Conservation (phyloP, 164 flowering plant species). For the Umbilicus rupestris region DNA sequence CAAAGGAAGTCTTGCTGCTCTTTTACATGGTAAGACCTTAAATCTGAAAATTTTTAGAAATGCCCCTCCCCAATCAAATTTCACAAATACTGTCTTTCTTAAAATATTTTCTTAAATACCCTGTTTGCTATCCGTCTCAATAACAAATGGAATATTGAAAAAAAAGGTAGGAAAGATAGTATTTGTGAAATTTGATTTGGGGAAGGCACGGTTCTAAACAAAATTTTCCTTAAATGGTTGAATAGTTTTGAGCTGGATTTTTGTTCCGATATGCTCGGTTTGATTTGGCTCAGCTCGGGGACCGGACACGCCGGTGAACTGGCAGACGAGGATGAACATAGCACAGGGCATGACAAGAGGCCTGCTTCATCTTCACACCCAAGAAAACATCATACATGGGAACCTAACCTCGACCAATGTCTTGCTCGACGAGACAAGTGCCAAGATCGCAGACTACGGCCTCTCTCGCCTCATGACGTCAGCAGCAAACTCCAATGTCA, state of each 20-base stretch:
- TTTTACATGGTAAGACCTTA: constrained; percentile 18
- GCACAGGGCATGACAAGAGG: constrained; percentile 29
- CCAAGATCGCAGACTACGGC: constrained; percentile 33
- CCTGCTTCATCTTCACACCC: constrained; percentile 26
- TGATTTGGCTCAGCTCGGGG: constrained; percentile 14
- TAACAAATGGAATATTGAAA: no score
- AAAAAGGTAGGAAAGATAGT: no score
- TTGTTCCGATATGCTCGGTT: background rate
- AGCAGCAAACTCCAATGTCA: constrained; percentile 29
- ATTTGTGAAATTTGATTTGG: no score
- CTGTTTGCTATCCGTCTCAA: no score
- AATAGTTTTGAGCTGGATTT: no score
- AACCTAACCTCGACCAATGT: constrained; percentile 42
- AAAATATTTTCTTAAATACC: no score
- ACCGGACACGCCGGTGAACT: constrained; percentile 20
- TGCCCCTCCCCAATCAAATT: no score
- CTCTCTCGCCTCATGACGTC: constrained; percentile 33
- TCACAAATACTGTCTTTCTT: no score
- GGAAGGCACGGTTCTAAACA: no score
- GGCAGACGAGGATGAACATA: constrained; percentile 37
- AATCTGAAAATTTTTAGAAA: no score
- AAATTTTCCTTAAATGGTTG: no score
- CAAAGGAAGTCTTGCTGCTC: constrained; percentile 19
- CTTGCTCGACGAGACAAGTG: constrained; percentile 26
- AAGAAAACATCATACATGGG: constrained; percentile 31